phyloP scores from a whole-genome alignment of 805 yeast genomes.

The Candida sithepensis region DNA sequence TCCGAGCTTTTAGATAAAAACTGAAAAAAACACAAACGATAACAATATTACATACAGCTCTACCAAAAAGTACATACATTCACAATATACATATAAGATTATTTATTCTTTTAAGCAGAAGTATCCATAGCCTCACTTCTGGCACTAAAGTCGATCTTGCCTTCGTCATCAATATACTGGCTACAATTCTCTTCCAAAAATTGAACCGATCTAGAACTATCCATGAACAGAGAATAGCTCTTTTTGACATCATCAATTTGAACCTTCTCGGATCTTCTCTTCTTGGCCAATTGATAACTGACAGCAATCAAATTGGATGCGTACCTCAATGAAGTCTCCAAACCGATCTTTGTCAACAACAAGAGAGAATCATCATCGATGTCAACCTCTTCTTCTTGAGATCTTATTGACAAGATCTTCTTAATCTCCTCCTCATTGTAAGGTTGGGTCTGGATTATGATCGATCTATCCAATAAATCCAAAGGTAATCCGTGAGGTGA shows the following conservation, averaged over 20 bases:
- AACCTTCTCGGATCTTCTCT: conserved; percentile 67
- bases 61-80: neutral
- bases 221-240: conserved; percentile 78
- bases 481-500: conserved; percentile 98
- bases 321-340: conserved; percentile 80
- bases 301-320: conserved; percentile 90
- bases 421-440: conserved; percentile 79
- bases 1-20: too few species aligned
- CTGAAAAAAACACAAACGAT: neutral
- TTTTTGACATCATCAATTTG: conserved; percentile 73
- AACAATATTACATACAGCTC: neutral
- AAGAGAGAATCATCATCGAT: conserved; percentile 68
- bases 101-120: conserved; percentile 7
- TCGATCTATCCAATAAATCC: conserved; percentile 85
- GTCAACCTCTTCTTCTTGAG: conserved; percentile 70
- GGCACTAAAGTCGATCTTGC: conserved; percentile 58
- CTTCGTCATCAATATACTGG: conserved; percentile 76
- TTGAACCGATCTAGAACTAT: conserved; percentile 75
- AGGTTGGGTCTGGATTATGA: conserved; percentile 90
- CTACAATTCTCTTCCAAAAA: conserved; percentile 49
- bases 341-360: conserved; percentile 68
- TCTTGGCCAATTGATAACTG: conserved; percentile 75
- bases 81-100: neutral
- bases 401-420: conserved; percentile 77
- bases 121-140: conserved; percentile 35